Evolutionary conservation across 106 monocot genomes (phyloP), one percentile per base, ranked within the genome.

Genomic region (Dendrobium huoshanense): DNA sequence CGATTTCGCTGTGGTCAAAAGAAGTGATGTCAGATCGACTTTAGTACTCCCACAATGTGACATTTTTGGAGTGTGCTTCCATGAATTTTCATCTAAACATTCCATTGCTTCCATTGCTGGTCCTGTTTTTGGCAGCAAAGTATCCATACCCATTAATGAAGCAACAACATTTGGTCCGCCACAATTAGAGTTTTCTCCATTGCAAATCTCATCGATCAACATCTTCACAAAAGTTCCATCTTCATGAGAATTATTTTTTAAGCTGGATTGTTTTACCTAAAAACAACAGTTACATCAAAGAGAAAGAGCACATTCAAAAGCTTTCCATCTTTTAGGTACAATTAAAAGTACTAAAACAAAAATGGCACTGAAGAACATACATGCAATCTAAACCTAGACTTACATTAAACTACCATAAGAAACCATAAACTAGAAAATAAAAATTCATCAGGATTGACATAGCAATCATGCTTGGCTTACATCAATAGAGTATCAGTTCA

Each of bases 81-180:
- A 81, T 29, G 43, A 74, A 27, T 77, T 81, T 24, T 83, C 86
- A 55, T 80, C 67, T 1, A 58, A 81, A 37, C 42, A 81, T 82
- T 87, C 85, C 73, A 84, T 87, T 64, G 80, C 64, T 78, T 77
- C 78, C 49, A 58, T 25, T 4, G 42, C 18, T n/a, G 82, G 73
- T n/a, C 77, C 86, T 25, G 5, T 68, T 72, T 89, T 83, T 27
- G 78, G 75, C 55, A 91, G 89, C 49, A 91, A 75, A 55, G 80
- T 43, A 47, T 91, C 89, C 89, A 96, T 91, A 29, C 89, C 93
- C 95, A 96, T 96, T 58, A 93, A 85, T 45, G 88, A 89, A 67
- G 93, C 93, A 79, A 91, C 84, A 55, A 96, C 89, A 78, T 90
- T 81, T 2, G 87, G 93, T 76, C 84, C 55, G 40, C 70, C 88